phyloP scores from a whole-genome alignment of 2,329 filamentous ascomycete species.

The Phialemoniopsis sp. region DNA sequence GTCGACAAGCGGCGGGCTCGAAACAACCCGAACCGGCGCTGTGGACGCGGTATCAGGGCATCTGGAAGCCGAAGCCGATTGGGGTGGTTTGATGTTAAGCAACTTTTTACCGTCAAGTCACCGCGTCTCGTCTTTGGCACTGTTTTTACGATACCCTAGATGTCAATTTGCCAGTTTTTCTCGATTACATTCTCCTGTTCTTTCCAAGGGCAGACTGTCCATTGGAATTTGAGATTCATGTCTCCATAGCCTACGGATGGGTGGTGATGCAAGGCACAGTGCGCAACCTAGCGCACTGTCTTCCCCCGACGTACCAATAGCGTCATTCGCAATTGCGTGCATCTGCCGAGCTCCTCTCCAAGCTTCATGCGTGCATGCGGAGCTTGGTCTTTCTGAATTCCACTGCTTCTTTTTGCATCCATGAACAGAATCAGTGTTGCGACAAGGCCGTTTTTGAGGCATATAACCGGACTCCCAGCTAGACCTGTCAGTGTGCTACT shows the following conservation, averaged over 20 bases:
- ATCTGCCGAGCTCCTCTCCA: constrained; percentile 5
- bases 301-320: constrained; percentile 5
- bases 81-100: constrained; percentile 44
- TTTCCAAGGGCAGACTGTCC: too few relatives aligned
- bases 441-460: constrained; percentile 25
- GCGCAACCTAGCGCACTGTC: neutral
- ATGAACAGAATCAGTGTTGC: constrained; percentile 35
- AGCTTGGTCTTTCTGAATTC: neutral
- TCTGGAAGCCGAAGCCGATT: constrained; percentile 56
- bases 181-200: too few relatives aligned
- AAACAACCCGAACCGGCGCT: constrained; percentile 30
- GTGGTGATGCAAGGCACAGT: too few relatives aligned
- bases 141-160: neutral
- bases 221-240: too few relatives aligned
- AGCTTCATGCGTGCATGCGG: neutral
- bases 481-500: constrained; percentile 24
- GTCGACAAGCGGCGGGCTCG: too few relatives aligned
- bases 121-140: too few relatives aligned
- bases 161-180: neutral
- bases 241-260: too few relatives aligned
- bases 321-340: constrained; percentile 9
- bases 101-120: too few relatives aligned
- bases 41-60: constrained; percentile 43
- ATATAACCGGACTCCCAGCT: constrained; percentile 21
- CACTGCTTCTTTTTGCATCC: constrained; percentile 7